Conservation (phyloP, 2,329 filamentous ascomycete species). For the Calonectria hawksworthii region DNA sequence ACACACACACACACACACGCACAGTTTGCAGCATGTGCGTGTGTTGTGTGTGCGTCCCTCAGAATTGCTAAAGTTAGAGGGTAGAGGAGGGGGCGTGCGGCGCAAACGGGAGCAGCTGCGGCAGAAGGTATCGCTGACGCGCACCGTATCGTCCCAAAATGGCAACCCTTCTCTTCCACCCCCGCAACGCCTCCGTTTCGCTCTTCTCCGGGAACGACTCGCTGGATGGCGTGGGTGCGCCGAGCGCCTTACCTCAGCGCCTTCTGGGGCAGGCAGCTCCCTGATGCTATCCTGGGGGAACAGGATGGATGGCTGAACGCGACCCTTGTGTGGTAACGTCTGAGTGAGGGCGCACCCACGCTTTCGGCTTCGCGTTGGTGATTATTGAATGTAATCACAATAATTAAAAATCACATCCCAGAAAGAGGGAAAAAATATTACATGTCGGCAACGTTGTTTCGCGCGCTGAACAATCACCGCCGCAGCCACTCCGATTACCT, state of each 20-base stretch:
- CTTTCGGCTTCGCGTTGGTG: not conserved
- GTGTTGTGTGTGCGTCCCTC: not conserved
- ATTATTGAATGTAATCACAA: conserved; percentile 5
- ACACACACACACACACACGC: no score
- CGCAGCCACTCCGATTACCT: conserved; percentile 10
- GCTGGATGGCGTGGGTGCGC: not conserved
- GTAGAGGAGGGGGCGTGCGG: not conserved
- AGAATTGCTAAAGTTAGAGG: conserved; percentile 3
- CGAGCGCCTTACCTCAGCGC: conserved; percentile 23
- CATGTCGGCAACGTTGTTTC: not conserved
- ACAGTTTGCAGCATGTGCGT: not conserved
- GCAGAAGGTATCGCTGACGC: not conserved
- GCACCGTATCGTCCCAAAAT: conserved; percentile 12
- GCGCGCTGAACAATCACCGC: not conserved
- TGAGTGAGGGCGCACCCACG: not conserved
- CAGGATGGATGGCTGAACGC: conserved; percentile 1
- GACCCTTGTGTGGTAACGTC: conserved; percentile 3
- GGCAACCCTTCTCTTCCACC: not conserved
- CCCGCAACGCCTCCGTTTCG: conserved; percentile 15
- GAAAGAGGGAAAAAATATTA: not conserved
- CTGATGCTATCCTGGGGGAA: conserved; percentile 1
- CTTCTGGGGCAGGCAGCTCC: not conserved
- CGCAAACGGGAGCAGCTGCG: not conserved
- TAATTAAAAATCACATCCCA: not conserved
- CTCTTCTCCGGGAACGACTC: conserved; percentile 8